Evolutionary conservation across 2,329 filamentous ascomycete genomes (phyloP), one percentile per base, ranked within the genome.

Genomic region (Curvularia eragrostidis): DNA sequence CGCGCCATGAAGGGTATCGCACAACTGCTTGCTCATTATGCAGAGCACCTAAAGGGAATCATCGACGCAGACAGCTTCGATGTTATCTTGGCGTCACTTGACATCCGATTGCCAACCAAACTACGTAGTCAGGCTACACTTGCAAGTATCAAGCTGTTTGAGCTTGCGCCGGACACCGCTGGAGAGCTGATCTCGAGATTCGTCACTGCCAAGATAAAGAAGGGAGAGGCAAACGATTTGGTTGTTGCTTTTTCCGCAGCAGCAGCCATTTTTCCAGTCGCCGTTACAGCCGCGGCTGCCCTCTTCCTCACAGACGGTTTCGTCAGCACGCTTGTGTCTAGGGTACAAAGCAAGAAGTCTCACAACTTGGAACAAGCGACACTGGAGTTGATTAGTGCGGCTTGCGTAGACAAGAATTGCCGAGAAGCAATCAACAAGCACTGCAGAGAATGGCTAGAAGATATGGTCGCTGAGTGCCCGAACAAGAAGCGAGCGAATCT

Each of bases 211-310:
- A 87, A 89, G 52, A 83, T 96, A 15, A 80, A 85, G 65, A 87
- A 89, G 62, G 88, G 88, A 51, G 94, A 90, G 23, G 91, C 93
- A 63, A 93, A 97, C 69, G 91, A 96, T 76, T 87, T 96, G 65
- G 91, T 97, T 53, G 83, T 95, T 48, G 93, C 93, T 5, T 98
- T 97, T 75, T 98, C 93, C 52, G 93, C 93, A n/a, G 92, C 93
- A 5, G 87, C 93, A 1, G 87, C 89, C 21, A 86, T 96, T 8
- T 99, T 99, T 73, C 93, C 95, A 1, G 85, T 99, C 51, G 87
- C 91, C 2, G 90, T 92, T 3, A 85, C 89, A 54, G 84, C 91
- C 42, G 91, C 89, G 1, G 84, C 91, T 3, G 83, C 87, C 58
- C 82, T 98, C 36, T 97, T 99, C 75, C 84, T 98, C 55, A 93